Percentiles rank a stretch among this genome's conserved stretches.
Conservation (phyloP, 1,284 basidiomycete species). For the Fomes fomentarius region DNA sequence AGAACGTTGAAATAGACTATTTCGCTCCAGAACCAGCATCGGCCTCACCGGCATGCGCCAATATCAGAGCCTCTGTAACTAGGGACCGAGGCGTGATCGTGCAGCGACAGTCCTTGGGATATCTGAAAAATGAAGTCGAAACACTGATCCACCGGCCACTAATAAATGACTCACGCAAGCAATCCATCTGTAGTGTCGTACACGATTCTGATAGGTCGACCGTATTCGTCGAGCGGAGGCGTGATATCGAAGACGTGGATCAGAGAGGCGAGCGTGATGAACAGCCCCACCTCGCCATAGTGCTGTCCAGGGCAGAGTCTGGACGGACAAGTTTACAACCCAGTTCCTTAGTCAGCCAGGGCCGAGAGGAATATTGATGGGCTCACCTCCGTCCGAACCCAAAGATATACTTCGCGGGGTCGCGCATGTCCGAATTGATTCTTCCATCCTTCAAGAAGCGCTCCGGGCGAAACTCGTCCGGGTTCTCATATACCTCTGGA, state of each 20-base stretch:
- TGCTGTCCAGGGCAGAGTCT: constrained; percentile 21
- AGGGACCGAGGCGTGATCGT: constrained; percentile 2
- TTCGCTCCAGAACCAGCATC: too few relatives aligned
- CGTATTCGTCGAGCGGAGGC: constrained; percentile 3
- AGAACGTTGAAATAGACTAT: too few relatives aligned
- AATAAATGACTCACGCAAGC: constrained; percentile 9
- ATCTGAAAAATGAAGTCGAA: background rate
- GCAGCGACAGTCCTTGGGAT: constrained; percentile 6
- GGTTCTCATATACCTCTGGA: constrained; percentile 18
- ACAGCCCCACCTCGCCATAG: constrained; percentile 8
- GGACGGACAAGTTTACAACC: too few relatives aligned
- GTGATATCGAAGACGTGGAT: constrained; percentile 9
- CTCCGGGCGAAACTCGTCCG: constrained; percentile 21
- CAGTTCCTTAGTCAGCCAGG: too few relatives aligned
- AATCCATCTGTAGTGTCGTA: background rate
- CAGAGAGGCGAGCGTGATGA: constrained; percentile 9
- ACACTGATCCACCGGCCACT: too few relatives aligned
- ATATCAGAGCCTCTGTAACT: constrained; percentile 4
- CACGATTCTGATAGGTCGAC: background rate
- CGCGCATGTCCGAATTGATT: constrained; percentile 3
- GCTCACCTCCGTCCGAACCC: constrained; percentile 10
- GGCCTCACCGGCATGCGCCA: background rate
- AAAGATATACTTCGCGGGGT: constrained; percentile 4
- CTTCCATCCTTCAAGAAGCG: constrained; percentile 22
- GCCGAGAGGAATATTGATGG: background rate